Evolutionary conservation across 1,284 basidiomycete species (phyloP), one percentile per base, ranked within the genome.

Genomic region (Crepidotus sp.): DNA sequence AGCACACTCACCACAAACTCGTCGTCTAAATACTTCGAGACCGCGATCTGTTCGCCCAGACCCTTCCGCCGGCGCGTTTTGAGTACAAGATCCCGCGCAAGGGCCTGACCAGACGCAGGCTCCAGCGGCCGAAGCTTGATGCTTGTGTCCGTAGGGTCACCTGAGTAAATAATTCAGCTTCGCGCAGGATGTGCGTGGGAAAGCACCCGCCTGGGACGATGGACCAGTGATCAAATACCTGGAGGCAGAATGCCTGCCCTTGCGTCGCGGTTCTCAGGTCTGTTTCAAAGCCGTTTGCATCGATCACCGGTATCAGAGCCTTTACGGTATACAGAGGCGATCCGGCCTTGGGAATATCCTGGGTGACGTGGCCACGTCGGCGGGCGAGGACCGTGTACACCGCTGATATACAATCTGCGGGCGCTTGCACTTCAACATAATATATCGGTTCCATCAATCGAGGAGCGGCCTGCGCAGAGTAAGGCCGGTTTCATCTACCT

Each of bases 241-340:
- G 94, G 54, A 95, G 69, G 57, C 89, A 94, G 69, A 98, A 98
- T 11, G 96, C 96, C 64, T 97, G 93, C 17, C 96, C 96, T 63
- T 96, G 88, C 18, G 96, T 98, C 39, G 94, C 91, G 30, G 94
- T 98, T 55, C 96, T 72, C 59, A 99, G 66, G 68, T 99, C 96
- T 5, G 94, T 97, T 70, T 99, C 96, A 64, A 99, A 98, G 0
- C 96, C 96, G 59, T 97, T 98, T 26, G 96, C 90, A 59, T 99
- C 96, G 53, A 99, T 92, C 30, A 97, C 96, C 5, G 96, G 96
- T 48, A 98, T 93, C 45, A 95, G 78, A 1, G 96, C 96, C 64
- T 97, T 94, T 51, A 98, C 90, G 0, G 95, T 98, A 68, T 94
- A 97, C 46, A 99, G 65, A 18, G 96, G 95, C 14, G 93, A 96